Conservation (phyloP, 257 asterid species). For the Coffea canephora region DNA sequence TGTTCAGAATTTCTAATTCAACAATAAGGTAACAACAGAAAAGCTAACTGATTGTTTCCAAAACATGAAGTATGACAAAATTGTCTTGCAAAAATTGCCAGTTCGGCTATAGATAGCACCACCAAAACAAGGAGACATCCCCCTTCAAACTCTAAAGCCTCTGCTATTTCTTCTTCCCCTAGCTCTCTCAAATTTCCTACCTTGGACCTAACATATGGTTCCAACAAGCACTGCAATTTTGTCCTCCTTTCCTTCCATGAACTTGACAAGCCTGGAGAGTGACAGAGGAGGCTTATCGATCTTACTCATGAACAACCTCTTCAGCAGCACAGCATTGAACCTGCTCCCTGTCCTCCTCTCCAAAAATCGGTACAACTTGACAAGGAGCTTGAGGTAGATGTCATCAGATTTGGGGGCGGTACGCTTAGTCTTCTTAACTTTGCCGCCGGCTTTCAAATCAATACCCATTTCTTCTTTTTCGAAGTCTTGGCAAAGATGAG, state of each 20-base stretch:
- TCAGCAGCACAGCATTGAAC: conserved; percentile 37
- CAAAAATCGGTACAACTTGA: conserved; percentile 41
- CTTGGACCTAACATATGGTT: conserved; percentile 38
- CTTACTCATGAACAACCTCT: conserved; percentile 17
- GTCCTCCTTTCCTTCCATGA: conserved; percentile 36
- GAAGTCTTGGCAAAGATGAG: neutral
- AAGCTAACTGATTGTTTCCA: neutral
- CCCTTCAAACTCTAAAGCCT: too few relatives aligned
- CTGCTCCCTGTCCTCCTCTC: conserved; percentile 39
- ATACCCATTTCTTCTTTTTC: conserved; percentile 23
- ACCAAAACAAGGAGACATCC: too few relatives aligned
- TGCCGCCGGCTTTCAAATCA: conserved; percentile 47
- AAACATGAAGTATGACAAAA: conserved; percentile 1
- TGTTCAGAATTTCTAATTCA: neutral
- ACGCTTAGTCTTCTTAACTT: conserved; percentile 36
- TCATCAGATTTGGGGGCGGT: conserved; percentile 42
- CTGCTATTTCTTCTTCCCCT: too few relatives aligned
- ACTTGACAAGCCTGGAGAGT: conserved; percentile 27
- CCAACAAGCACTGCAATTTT: conserved; percentile 39
- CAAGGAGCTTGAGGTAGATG: conserved; percentile 44
- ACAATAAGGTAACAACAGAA: neutral
- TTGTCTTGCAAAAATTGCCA: neutral
- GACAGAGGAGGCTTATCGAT: conserved; percentile 38
- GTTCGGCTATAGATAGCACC: too few relatives aligned
- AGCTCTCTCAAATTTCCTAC: conserved; percentile 29